phyloP scores from a whole-genome alignment of 2,329 filamentous ascomycete species.

The Colletotrichum sp. region DNA sequence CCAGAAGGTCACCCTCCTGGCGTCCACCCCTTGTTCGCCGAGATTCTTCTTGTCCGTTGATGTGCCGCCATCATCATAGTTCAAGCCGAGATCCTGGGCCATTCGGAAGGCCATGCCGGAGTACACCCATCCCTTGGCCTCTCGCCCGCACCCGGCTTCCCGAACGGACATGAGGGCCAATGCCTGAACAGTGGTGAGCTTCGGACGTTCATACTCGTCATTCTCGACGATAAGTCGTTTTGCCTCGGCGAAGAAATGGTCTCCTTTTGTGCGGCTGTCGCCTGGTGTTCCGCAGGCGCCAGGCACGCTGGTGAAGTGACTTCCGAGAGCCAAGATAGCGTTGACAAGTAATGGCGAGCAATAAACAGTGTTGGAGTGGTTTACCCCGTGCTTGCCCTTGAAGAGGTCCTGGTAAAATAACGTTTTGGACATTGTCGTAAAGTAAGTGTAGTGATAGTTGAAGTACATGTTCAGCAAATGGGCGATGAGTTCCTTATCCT shows the following conservation, averaged over 20 bases:
- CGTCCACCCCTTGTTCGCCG: conserved; percentile 86
- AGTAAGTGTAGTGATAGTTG: conserved; percentile 96
- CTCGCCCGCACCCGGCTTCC: conserved; percentile 91
- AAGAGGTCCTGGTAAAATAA: conserved; percentile 88
- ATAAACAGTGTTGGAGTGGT: conserved; percentile 67
- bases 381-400: conserved; percentile 65
- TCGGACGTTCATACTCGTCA: conserved; percentile 90
- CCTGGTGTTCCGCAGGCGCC: conserved; percentile 74
- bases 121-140: conserved; percentile 97
- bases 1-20: conserved; percentile 92
- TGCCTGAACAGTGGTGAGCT: conserved; percentile 89
- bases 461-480: conserved; percentile 98
- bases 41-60: conserved; percentile 62
- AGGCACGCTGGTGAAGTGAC: conserved; percentile 84
- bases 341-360: conserved; percentile 93
- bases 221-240: conserved; percentile 89
- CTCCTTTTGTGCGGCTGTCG: conserved; percentile 85
- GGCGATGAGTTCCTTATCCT: conserved; percentile 77
- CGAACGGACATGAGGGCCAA: conserved; percentile 94
- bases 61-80: conserved; percentile 77
- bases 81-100: conserved; percentile 92
- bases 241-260: conserved; percentile 95
- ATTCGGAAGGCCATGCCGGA: conserved; percentile 98
- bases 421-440: conserved; percentile 85
- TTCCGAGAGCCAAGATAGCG: conserved; percentile 89